A percentile compares a stretch with the other conserved stretches of the same genome.
Evolutionary conservation across 139 green algal species (phyloP).

Genomic region (Chlamydomonas sp.): DNA sequence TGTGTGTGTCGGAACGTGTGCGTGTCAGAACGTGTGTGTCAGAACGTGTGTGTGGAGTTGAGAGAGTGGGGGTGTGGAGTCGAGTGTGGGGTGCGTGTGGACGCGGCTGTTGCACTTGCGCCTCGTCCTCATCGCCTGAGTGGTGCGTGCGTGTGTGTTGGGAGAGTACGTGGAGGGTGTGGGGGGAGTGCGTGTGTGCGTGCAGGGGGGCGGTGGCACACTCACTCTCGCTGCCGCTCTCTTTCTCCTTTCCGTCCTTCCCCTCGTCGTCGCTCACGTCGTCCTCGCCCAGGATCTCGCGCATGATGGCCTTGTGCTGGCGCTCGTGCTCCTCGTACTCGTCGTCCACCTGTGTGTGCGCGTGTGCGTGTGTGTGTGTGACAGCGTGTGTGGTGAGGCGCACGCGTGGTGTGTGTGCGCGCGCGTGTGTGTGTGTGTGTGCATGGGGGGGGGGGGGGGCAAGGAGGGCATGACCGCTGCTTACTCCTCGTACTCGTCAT

Average conservation of each 20-base stretch:
- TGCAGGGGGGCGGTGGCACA: not conserved
- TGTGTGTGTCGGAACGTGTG: not conserved
- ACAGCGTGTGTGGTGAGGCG: too few relatives aligned
- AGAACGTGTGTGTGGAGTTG: not conserved
- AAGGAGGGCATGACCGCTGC: too few relatives aligned
- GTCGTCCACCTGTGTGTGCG: too few relatives aligned
- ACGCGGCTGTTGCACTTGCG: not conserved
- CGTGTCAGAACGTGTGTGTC: not conserved
- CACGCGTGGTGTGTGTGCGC: too few relatives aligned
- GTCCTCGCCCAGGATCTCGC: constrained; percentile 76
- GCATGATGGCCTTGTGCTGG: constrained; percentile 77
- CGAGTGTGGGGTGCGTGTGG: not conserved
- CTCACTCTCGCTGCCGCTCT: too few relatives aligned
- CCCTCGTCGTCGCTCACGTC: constrained; percentile 14
- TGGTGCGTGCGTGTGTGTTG: not conserved
- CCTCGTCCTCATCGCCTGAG: not conserved
- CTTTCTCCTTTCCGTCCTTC: constrained; percentile 33
- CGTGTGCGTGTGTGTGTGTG: too few relatives aligned
- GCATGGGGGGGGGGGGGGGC: too few relatives aligned
- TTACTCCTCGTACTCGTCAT: too few relatives aligned
- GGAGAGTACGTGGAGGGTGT: too few relatives aligned
- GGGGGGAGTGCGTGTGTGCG: too few relatives aligned
- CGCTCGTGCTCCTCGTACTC: constrained; percentile 66
- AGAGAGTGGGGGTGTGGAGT: too few relatives aligned
- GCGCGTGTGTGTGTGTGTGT: too few relatives aligned